phyloP scores from a whole-genome alignment of 2,329 filamentous ascomycete species.

The Pseudogymnoascus sp. region DNA sequence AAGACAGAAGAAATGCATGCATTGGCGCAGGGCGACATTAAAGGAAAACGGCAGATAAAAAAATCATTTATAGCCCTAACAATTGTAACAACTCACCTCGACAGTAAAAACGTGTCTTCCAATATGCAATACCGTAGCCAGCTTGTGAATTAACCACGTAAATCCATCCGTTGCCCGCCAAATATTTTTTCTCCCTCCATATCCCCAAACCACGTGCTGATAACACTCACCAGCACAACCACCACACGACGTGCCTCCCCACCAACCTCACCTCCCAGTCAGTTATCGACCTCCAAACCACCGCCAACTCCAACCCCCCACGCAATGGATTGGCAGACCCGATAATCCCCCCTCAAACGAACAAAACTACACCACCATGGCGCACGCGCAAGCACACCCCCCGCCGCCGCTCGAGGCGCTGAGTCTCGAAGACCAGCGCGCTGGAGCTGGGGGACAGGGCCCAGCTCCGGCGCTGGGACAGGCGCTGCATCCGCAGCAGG shows the following conservation, averaged over 20 bases:
- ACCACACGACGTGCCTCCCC: background rate
- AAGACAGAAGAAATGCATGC: background rate
- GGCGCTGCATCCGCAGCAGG: conserved; percentile 16
- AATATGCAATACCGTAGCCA: background rate
- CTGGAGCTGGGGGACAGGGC: background rate
- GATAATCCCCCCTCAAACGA: background rate
- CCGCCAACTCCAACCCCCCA: background rate
- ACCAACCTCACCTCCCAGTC: background rate
- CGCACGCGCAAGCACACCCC: background rate
- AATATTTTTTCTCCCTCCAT: background rate
- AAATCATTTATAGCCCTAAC: conserved; percentile 2
- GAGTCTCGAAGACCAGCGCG: background rate
- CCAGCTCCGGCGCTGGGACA: conserved; percentile 16
- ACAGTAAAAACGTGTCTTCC: background rate
- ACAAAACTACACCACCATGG: background rate
- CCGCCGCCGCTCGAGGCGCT: background rate
- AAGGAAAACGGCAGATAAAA: background rate
- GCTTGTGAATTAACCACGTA: background rate
- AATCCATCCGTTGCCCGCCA: background rate
- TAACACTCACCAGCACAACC: background rate
- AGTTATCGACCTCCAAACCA: background rate
- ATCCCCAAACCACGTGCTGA: conserved; percentile 3
- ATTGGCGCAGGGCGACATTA: background rate
- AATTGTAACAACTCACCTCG: conserved; percentile 1
- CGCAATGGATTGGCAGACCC: conserved; percentile 7